Evolutionary conservation across 352 stramenopile species (phyloP).

Genomic region (Phytophthora litchii): DNA sequence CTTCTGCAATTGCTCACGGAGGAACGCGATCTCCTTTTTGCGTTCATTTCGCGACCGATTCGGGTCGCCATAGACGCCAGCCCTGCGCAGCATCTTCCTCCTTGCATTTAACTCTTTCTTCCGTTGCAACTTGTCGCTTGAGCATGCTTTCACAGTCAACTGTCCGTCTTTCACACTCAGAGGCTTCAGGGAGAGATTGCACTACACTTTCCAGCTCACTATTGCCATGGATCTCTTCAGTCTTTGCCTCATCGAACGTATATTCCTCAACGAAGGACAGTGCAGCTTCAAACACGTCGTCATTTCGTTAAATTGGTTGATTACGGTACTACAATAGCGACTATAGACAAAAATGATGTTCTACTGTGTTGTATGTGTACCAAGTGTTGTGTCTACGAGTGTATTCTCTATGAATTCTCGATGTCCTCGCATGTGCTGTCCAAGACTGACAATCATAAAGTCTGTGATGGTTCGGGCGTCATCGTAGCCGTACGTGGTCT

Average conservation of each 20-base stretch:
- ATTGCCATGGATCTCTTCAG: not conserved
- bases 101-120: conserved; percentile 14
- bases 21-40: conserved; percentile 39
- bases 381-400: conserved; percentile 13
- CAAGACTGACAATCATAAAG: conserved; percentile 20
- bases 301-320: conserved; percentile 9
- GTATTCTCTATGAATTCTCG: conserved; percentile 27
- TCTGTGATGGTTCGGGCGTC: conserved; percentile 17
- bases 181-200: too few species aligned
- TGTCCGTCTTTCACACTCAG: too few species aligned
- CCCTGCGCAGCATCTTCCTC: conserved; percentile 27
- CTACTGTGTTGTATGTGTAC: not conserved
- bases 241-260: not conserved
- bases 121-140: too few species aligned
- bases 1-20: conserved; percentile 41
- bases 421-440: conserved; percentile 19
- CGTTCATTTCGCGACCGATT: conserved; percentile 33
- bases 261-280: conserved; percentile 21
- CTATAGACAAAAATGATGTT: too few species aligned
- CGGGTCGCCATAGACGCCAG: conserved; percentile 30
- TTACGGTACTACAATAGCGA: too few species aligned
- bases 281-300: conserved; percentile 13
- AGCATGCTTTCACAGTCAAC: too few species aligned
- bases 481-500: conserved; percentile 1
- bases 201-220: too few species aligned